Conservation (phyloP, 768 basidiomycete species). For the Panus rudis region DNA sequence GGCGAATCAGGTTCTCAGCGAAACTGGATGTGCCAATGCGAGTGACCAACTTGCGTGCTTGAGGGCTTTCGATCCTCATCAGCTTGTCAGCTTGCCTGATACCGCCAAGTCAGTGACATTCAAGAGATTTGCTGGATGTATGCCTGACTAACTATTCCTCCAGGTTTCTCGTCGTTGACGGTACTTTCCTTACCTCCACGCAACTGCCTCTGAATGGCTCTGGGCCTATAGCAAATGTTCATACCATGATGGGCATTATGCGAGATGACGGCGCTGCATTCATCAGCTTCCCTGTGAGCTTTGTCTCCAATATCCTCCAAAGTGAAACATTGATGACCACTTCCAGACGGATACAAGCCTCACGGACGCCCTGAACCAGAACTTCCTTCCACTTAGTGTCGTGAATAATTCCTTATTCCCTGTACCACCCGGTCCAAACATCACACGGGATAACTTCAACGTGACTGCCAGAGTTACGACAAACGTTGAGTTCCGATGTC, state of each 20-base stretch:
- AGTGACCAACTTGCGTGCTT: constrained; percentile 33
- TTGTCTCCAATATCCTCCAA: not conserved
- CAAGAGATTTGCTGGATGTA: not conserved
- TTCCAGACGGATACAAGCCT: constrained; percentile 12
- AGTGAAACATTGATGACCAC: not conserved
- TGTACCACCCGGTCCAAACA: constrained; percentile 27
- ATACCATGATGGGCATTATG: constrained; percentile 45
- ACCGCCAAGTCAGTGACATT: constrained; percentile 26
- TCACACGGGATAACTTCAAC: constrained; percentile 38
- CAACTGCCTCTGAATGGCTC: constrained; percentile 33
- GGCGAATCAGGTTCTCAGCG: constrained; percentile 30
- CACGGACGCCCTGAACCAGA: not conserved
- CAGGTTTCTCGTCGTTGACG: constrained; percentile 73
- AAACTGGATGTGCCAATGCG: constrained; percentile 18
- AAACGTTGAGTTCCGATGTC: constrained; percentile 39
- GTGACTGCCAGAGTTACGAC: constrained; percentile 37
- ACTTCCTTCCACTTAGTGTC: constrained; percentile 5
- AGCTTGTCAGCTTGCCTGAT: constrained; percentile 28
- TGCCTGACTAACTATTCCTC: not conserved
- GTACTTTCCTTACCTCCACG: constrained; percentile 34
- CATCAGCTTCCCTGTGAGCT: constrained; percentile 30
- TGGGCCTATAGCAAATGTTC: constrained; percentile 35
- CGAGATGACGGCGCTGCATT: constrained; percentile 44
- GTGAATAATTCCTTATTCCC: constrained; percentile 32
- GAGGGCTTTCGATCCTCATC: constrained; percentile 24